A percentile compares a stretch with the other conserved stretches of the same genome.
These are phyloP conservation scores for Penicillium concentricum DNA, from an alignment of 2,329 filamentous ascomycete species.

Conservation along the genomic window DNA sequence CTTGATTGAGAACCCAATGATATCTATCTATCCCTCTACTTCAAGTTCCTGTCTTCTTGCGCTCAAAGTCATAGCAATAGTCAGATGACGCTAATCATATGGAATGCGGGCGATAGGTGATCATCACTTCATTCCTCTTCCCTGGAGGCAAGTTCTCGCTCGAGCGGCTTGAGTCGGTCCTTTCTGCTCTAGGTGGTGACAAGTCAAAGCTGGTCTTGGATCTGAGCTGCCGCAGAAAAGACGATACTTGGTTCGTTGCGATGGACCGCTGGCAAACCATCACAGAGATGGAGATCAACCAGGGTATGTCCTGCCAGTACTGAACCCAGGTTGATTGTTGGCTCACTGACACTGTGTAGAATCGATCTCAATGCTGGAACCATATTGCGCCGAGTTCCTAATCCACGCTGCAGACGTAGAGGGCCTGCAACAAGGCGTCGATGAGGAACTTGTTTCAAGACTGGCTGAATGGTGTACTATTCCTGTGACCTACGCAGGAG, in stretches of 20 bases:
- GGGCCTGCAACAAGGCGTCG: conserved; percentile 86
- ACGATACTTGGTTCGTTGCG: conserved; percentile 85
- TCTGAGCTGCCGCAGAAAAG: conserved; percentile 80
- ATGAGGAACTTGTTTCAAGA: conserved; percentile 74
- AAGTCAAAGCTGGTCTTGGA: conserved; percentile 87
- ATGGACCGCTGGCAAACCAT: conserved; percentile 99
- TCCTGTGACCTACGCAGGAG: conserved; percentile 94
- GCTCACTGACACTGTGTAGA: conserved; percentile 52
- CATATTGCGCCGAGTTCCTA: conserved; percentile 93
- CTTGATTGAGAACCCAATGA: background rate
- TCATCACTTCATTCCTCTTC: conserved; percentile 95
- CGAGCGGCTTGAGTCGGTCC: conserved; percentile 69
- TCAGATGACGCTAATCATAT: conserved; percentile 18
- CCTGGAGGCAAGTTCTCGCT: conserved; percentile 79
- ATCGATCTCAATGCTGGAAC: conserved; percentile 76
- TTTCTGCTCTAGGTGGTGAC: conserved; percentile 70
- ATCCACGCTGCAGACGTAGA: conserved; percentile 98
- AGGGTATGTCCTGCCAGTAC: conserved; percentile 57
- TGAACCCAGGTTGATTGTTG: background rate
- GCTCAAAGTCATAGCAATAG: conserved; percentile 12
- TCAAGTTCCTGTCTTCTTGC: conserved; percentile 3
- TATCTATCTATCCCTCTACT: background rate
- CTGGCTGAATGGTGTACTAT: conserved; percentile 85
- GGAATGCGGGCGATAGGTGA: conserved; percentile 64
- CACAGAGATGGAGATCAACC: conserved; percentile 89